Evolutionary conservation across 306 rosid genomes (phyloP).

Genomic region (Lathyrus tuberosus): DNA sequence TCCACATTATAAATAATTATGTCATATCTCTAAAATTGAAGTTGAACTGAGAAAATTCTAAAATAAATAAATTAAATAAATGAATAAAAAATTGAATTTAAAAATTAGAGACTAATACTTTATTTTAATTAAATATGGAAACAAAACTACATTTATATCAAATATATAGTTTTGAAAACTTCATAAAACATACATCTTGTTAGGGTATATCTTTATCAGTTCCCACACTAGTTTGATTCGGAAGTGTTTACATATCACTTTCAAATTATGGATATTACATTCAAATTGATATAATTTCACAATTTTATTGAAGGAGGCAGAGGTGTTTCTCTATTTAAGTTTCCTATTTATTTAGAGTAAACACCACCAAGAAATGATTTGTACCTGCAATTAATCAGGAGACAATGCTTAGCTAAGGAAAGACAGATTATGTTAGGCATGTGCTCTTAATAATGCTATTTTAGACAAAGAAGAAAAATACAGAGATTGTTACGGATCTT

Average conservation of each 20-base stretch:
- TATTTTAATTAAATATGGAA: background rate
- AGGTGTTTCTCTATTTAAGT: background rate
- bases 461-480: background rate
- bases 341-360: constrained; percentile 6
- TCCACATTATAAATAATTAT: no score
- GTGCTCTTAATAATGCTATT: background rate
- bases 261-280: background rate
- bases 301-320: constrained; percentile 6
- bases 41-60: no score
- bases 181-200: no score
- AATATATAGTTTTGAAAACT: no score
- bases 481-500: background rate
- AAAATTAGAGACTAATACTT: background rate
- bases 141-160: no score
- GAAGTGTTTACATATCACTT: background rate
- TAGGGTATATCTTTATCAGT: constrained; percentile 27
- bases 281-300: background rate
- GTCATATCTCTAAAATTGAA: no score
- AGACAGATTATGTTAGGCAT: background rate
- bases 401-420: background rate
- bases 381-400: constrained; percentile 3
- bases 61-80: no score
- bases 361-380: background rate
- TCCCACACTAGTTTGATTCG: constrained; percentile 14
- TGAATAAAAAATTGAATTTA: no score